A percentile compares a stretch with the other conserved stretches of the same genome.
Evolutionary conservation across 2,329 filamentous ascomycete genomes (phyloP).

Genomic region (Curvularia eragrostidis): DNA sequence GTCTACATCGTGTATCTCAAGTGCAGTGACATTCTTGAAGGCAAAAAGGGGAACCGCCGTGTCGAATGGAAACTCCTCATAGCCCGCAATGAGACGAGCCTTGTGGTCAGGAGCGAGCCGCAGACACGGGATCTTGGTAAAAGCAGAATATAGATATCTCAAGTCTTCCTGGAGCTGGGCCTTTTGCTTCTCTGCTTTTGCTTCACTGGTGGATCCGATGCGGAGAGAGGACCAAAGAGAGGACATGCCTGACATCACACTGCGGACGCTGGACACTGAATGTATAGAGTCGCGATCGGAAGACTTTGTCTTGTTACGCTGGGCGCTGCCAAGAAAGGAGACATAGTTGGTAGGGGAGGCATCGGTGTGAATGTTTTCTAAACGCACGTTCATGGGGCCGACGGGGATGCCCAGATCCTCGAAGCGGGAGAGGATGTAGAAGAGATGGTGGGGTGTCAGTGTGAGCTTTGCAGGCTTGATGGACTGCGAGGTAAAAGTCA

Average conservation of each 20-base stretch:
- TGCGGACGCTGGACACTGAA: slow-evolving; percentile 94
- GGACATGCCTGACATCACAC: slow-evolving; percentile 97
- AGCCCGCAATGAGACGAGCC: slow-evolving; percentile 86
- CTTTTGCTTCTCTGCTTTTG: slow-evolving; percentile 89
- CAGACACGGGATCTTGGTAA: slow-evolving; percentile 96
- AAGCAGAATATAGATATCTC: slow-evolving; percentile 96
- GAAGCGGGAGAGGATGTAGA: slow-evolving; percentile 93
- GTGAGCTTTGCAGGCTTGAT: slow-evolving; percentile 91
- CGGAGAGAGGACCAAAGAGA: slow-evolving; percentile 89
- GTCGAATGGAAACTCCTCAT: slow-evolving; percentile 98
- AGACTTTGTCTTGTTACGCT: slow-evolving; percentile 77
- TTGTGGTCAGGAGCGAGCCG: slow-evolving; percentile 91
- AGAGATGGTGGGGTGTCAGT: slow-evolving; percentile 93
- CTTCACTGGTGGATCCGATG: slow-evolving; percentile 77
- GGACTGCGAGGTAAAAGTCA: slow-evolving; percentile 83
- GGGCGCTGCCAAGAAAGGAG: slow-evolving; percentile 86
- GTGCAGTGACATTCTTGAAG: slow-evolving; percentile 94
- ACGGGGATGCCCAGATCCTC: slow-evolving; percentile 90
- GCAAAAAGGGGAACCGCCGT: slow-evolving; percentile 94
- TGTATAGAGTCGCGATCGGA: slow-evolving; percentile 91
- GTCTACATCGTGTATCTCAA: slow-evolving; percentile 95
- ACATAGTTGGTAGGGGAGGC: slow-evolving; percentile 90
- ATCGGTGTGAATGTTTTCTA: slow-evolving; percentile 93
- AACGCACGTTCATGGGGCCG: slow-evolving; percentile 92
- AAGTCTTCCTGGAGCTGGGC: slow-evolving; percentile 82